Evolutionary conservation across 2,329 filamentous ascomycete genomes (phyloP).

Genomic region (Scedosporium aurantiacum): DNA sequence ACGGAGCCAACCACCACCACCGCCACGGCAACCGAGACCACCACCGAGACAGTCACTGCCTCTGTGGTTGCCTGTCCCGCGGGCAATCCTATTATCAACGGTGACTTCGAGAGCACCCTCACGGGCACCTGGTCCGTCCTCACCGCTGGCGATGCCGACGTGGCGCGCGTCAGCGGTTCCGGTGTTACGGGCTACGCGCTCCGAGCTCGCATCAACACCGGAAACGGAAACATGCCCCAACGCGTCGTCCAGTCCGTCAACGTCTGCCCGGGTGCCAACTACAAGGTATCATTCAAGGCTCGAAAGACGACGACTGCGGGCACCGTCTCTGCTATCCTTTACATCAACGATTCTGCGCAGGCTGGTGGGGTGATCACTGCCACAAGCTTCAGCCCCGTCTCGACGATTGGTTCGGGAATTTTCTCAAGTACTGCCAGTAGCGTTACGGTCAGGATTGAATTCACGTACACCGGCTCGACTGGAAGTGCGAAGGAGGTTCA

Average conservation of each 20-base stretch:
- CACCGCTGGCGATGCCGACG: neutral
- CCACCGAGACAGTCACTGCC: neutral
- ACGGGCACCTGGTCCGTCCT: neutral
- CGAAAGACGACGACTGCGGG: neutral
- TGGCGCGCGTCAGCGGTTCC: neutral
- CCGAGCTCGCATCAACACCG: neutral
- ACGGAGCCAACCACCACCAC: neutral
- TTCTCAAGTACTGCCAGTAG: neutral
- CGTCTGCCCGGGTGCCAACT: neutral
- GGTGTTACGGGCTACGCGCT: neutral
- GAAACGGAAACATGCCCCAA: neutral
- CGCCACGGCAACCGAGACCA: neutral
- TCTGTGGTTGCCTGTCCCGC: neutral
- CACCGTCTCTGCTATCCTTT: neutral
- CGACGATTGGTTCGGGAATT: neutral
- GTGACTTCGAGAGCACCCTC: conserved; percentile 17
- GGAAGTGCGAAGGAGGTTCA: neutral
- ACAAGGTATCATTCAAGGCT: neutral
- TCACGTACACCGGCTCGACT: neutral
- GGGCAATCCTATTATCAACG: conserved; percentile 8
- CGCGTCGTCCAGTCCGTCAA: neutral
- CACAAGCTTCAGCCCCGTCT: neutral
- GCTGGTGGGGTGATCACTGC: neutral
- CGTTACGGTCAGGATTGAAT: neutral
- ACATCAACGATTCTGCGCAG: neutral